Conservation (phyloP, 2,329 filamentous ascomycete genomes). For the Ustulina deusta region DNA sequence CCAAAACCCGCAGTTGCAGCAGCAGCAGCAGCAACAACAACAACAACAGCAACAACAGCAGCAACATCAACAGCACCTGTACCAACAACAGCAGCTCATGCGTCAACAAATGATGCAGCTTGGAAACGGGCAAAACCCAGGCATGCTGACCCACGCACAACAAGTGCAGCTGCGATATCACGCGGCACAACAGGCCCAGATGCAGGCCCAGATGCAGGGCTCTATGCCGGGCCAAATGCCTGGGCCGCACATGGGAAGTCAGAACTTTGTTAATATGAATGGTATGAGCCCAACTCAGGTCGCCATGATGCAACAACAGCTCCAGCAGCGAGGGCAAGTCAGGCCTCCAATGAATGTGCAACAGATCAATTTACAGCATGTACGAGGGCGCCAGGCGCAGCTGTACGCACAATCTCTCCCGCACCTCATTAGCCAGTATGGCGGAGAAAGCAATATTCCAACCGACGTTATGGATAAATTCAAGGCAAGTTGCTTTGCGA, state of each 20-base stretch:
- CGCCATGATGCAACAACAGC: conserved; percentile 48
- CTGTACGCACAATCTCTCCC: conserved; percentile 58
- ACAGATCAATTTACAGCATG: conserved; percentile 45
- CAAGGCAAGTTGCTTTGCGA: conserved; percentile 56
- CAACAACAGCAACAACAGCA: conserved; percentile 20
- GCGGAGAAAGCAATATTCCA: conserved; percentile 60
- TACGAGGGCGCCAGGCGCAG: conserved; percentile 52
- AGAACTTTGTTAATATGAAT: conserved; percentile 58
- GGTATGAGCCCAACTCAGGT: conserved; percentile 51
- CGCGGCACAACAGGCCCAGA: conserved; percentile 50
- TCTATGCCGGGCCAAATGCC: conserved; percentile 48
- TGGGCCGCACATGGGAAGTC: conserved; percentile 57
- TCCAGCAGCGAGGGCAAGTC: conserved; percentile 35
- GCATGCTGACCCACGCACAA: conserved; percentile 55
- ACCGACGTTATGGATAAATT: conserved; percentile 59
- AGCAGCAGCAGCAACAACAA: conserved; percentile 51
- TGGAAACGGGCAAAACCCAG: conserved; percentile 55
- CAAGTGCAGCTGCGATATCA: conserved; percentile 54
- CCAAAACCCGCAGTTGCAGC: conserved; percentile 54
- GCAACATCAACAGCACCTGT: conserved; percentile 21
- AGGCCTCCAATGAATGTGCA: conserved; percentile 22
- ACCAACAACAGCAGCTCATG: conserved; percentile 55
- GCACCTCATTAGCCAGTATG: conserved; percentile 53
- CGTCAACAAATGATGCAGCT: conserved; percentile 57
- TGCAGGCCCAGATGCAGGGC: conserved; percentile 51